Evolutionary conservation across 176 grass and related monocot species (phyloP).

Genomic region (Aegilops speltoides): DNA sequence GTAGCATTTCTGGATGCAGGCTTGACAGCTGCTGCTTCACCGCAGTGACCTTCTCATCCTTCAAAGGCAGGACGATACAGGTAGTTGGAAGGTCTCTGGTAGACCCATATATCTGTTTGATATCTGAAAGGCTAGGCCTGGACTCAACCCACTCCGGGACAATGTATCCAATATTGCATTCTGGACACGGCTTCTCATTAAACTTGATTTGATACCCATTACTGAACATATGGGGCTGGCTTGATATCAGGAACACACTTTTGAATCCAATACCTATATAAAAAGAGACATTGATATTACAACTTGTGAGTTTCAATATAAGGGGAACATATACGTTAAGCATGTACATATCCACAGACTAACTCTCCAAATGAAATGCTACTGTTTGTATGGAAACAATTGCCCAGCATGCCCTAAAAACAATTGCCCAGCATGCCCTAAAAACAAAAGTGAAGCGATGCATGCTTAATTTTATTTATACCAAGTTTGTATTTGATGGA

Average conservation of each 20-base stretch:
- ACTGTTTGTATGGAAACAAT: too few relatives aligned
- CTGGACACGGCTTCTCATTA: constrained; percentile 57
- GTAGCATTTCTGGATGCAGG: constrained; percentile 69
- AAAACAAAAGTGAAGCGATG: too few relatives aligned
- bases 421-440: too few relatives aligned
- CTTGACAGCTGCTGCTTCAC: constrained; percentile 75
- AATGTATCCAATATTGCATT: constrained; percentile 80
- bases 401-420: too few relatives aligned
- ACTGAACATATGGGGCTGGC: constrained; percentile 74
- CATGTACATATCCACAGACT: background rate
- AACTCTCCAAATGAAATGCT: background rate
- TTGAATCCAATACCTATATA: constrained; percentile 82
- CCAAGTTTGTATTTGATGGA: too few relatives aligned
- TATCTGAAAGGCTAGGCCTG: constrained; percentile 48
- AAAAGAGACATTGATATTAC: background rate
- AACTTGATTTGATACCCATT: constrained; percentile 89
- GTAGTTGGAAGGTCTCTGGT: constrained; percentile 58
- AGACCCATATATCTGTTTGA: constrained; percentile 47
- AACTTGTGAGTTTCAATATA: background rate
- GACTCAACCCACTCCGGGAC: constrained; percentile 77
- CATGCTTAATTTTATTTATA: background rate
- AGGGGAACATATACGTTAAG: background rate
- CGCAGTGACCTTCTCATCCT: constrained; percentile 46
- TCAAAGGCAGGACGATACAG: constrained; percentile 67
- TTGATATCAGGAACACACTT: constrained; percentile 70